Conservation (phyloP, 805 yeast species). For the Wickerhamiella occidentalis region DNA sequence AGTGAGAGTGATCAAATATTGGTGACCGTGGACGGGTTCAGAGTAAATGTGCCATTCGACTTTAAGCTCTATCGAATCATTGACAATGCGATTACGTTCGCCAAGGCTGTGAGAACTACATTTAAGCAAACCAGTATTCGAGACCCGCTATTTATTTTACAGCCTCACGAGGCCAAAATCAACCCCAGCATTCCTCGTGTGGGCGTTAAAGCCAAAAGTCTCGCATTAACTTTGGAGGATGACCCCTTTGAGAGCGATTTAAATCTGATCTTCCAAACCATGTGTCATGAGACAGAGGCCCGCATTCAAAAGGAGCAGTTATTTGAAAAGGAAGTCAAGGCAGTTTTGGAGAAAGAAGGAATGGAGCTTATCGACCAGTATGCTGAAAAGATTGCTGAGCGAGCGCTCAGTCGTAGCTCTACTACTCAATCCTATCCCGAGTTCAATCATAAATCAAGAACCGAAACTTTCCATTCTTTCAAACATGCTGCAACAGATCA, state of each 20-base stretch:
- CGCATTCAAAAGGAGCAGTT: constrained; percentile 10
- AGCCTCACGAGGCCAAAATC: constrained; percentile 22
- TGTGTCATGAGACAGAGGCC: constrained; percentile 25
- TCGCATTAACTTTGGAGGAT: constrained; percentile 62
- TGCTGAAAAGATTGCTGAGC: constrained; percentile 3
- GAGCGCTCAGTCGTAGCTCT: too few species aligned
- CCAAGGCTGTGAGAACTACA: constrained; percentile 52
- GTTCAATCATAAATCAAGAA: not conserved
- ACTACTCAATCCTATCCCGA: too few species aligned
- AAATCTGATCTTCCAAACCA: constrained; percentile 51
- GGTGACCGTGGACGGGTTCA: constrained; percentile 26
- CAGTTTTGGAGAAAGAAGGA: constrained; percentile 8
- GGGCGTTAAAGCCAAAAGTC: constrained; percentile 40
- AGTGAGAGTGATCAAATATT: constrained; percentile 5
- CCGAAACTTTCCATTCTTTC: not conserved
- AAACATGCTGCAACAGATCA: constrained; percentile 4
- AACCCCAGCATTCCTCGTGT: constrained; percentile 34
- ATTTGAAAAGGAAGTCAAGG: constrained; percentile 10
- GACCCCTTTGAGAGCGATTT: constrained; percentile 81
- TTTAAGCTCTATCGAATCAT: constrained; percentile 67
- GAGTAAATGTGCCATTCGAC: constrained; percentile 49
- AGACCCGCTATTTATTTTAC: constrained; percentile 19
- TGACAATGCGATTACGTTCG: constrained; percentile 58
- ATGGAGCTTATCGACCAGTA: constrained; percentile 4
- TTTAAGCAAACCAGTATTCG: constrained; percentile 23